Evolutionary conservation across 1,284 basidiomycete species (phyloP).

Genomic region (Trametes pubescens): DNA sequence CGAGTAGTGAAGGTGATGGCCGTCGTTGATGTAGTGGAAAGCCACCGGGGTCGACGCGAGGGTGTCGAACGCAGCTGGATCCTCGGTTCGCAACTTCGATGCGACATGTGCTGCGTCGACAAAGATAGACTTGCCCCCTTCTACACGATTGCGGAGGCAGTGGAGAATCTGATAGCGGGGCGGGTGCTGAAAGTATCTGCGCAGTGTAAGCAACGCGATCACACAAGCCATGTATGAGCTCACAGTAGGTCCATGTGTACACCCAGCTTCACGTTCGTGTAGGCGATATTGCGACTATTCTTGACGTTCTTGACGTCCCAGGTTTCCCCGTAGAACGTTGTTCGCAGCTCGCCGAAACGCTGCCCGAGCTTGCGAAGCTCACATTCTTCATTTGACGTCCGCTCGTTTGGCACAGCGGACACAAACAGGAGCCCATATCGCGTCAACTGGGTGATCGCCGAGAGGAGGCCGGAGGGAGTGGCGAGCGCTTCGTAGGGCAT

Average conservation of each 20-base stretch:
- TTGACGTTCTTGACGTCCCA: constrained; percentile 90
- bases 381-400: constrained; percentile 65
- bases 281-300: constrained; percentile 91
- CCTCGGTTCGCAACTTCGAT: constrained; percentile 55
- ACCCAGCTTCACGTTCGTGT: constrained; percentile 90
- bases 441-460: constrained; percentile 62
- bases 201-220: not conserved
- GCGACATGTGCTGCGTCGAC: constrained; percentile 85
- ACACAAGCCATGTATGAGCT: constrained; percentile 43
- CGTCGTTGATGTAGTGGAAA: constrained; percentile 94
- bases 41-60: constrained; percentile 73
- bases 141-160: constrained; percentile 84
- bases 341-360: constrained; percentile 78
- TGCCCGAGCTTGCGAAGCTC: constrained; percentile 72
- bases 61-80: constrained; percentile 64
- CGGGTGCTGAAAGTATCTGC: constrained; percentile 87
- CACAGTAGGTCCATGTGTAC: constrained; percentile 94
- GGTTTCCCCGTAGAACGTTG: constrained; percentile 90
- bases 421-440: constrained; percentile 67
- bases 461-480: constrained; percentile 52
- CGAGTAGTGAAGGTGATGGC: constrained; percentile 82
- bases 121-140: constrained; percentile 89
- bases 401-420: constrained; percentile 62
- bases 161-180: constrained; percentile 94
- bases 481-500: constrained; percentile 57